Conservation (phyloP, 225 moss, liverwort and hornwort genomes). For the Physcomitrellopsis africana region DNA sequence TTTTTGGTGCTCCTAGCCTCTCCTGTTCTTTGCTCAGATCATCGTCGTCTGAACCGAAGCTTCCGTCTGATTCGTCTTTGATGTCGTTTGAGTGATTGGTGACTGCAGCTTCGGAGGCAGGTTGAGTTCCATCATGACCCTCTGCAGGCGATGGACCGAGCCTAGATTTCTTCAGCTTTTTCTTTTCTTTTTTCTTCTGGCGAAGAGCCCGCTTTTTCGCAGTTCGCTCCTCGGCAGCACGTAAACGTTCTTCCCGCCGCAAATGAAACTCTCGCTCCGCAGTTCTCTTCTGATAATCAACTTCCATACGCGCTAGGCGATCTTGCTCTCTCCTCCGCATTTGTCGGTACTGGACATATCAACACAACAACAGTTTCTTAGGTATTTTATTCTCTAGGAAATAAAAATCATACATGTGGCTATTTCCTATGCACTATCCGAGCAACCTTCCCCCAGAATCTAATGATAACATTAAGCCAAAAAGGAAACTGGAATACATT, state of each 20-base stretch:
- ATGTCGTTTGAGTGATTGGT: slow-evolving; percentile 6
- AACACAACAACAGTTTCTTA: not conserved
- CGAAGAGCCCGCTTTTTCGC: slow-evolving; percentile 93
- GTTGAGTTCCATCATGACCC: slow-evolving; percentile 22
- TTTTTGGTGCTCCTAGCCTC: slow-evolving; percentile 58
- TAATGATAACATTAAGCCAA: not conserved
- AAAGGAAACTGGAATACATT: not conserved
- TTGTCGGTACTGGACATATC: slow-evolving; percentile 81
- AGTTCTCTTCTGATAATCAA: slow-evolving; percentile 85
- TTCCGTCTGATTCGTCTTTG: slow-evolving; percentile 40
- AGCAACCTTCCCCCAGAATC: not conserved
- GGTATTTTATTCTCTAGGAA: not conserved
- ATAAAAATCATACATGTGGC: not conserved
- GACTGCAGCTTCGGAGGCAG: slow-evolving; percentile 22
- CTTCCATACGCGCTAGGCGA: slow-evolving; percentile 89
- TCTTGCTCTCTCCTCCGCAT: slow-evolving; percentile 99
- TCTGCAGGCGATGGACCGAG: slow-evolving; percentile 44
- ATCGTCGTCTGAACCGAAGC: slow-evolving; percentile 43
- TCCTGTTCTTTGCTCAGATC: slow-evolving; percentile 52
- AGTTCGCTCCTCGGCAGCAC: slow-evolving; percentile 82
- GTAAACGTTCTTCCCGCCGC: slow-evolving; percentile 82
- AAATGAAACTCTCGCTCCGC: slow-evolving; percentile 80
- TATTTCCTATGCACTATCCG: not conserved
- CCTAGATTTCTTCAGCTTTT: slow-evolving; percentile 79
- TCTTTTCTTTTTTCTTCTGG: slow-evolving; percentile 83